Base-by-base conservation (phyloP, 2,329 filamentous ascomycete species). In the Sclerotinia spermophila region DNA sequence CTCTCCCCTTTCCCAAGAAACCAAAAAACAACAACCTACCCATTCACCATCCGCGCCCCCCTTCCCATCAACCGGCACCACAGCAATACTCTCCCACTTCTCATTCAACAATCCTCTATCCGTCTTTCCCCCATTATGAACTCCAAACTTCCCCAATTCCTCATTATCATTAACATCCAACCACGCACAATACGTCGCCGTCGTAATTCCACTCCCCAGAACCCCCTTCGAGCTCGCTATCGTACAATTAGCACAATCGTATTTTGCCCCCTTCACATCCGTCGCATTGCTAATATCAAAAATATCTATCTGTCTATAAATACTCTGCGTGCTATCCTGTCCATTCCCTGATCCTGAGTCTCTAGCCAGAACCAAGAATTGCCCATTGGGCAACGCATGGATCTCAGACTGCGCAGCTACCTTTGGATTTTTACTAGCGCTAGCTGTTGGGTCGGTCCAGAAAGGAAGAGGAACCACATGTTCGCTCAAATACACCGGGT, bases 51-150 rank as follows among this genome's bases (percentile, higher is more conserved):
- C 83, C 33, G 78, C 76, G 4, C 80, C 79, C 68, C 79, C 78
- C 60, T 81, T 73, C 1, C 83, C 82, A 75, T 88, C 83, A 10
- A 87, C 85, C 1, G 89, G 89, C 3, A 88, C 83, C 35, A 92
- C 78, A 3, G 87, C 86, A 62, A 93, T 80, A 30, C 86, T 87
- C 82, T 94, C 91, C 91, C 91, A 93, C 78, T 93, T 93, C 82
- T 93, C 90, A 75, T 93, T 92, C 78, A 93, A 77, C 48, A 93
- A 79, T 0, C 79, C 81, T 0, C 80, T 76, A 76, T 91, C 86
- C 74, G 89, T 85, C 0, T 79, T 81, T 0, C 89, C 90, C 3
- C 90, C 90, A 75, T 93, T 93, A 75, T 90, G 89, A 5, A 91
- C 79, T 0, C 87, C 86, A 74, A 93, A 93, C 30, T 86, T 85